These are phyloP conservation scores for Colletotrichum sp. DNA, from an alignment of 2,329 filamentous ascomycete genomes.

Conservation along the genomic window DNA sequence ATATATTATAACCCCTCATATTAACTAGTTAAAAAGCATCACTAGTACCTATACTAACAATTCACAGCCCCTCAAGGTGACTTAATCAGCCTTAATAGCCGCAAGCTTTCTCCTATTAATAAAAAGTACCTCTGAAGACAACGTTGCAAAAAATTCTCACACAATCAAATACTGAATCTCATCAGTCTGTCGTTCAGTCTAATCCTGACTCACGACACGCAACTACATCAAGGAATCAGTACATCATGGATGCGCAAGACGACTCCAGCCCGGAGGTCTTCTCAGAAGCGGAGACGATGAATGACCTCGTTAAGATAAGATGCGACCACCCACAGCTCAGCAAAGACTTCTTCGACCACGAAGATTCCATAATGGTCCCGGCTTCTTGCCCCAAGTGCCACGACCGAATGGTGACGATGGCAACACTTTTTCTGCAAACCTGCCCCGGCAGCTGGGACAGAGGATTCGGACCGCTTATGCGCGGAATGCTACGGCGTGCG, in stretches of 20 bases:
- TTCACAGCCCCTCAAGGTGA: no score
- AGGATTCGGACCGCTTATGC: not conserved
- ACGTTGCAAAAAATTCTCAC: no score
- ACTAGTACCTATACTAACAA: no score
- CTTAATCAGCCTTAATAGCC: no score
- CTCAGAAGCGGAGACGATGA: not conserved
- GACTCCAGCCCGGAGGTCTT: not conserved
- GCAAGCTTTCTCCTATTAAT: not conserved
- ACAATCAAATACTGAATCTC: no score
- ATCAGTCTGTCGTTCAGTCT: not conserved
- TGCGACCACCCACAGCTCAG: not conserved
- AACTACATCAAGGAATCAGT: not conserved
- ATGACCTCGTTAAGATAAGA: not conserved
- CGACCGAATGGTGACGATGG: not conserved
- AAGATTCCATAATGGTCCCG: not conserved
- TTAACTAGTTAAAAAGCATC: no score
- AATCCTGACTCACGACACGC: not conserved
- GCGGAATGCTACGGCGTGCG: not conserved
- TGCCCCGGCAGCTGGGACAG: not conserved
- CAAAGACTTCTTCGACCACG: not conserved
- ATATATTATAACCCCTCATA: no score
- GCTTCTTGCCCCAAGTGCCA: not conserved
- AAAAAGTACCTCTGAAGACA: no score
- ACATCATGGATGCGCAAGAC: not conserved
- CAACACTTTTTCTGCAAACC: not conserved